Base-by-base conservation (phyloP, 1,284 basidiomycete genomes). In the Inonotus hispidus region DNA sequence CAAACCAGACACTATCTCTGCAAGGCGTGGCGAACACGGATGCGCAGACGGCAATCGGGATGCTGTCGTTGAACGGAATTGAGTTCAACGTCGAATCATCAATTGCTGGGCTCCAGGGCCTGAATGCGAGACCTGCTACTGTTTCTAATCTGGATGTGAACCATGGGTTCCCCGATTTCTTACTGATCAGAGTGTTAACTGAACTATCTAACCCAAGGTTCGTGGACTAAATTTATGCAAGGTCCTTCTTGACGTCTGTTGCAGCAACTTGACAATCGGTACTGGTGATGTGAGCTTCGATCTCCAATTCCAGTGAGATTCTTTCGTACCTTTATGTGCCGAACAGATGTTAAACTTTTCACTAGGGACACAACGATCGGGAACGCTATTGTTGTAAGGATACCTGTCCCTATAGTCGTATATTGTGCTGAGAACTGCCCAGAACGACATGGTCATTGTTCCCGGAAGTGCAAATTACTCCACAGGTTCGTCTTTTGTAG, bases 21-120 rank as follows among this genome's bases (percentile, higher is more conserved):
- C 81, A 81, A 21, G 89, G 89, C 19, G 67, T 73, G 16, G 85
- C 85, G 8, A 81, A 83, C 67, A 79, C 80, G 4, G 80, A 82
- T 61, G 84, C 86, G 3, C 73, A 75, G n/a, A 92, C 90, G 1
- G 88, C 87, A 3, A 82, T 90, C 56, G 90, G 90, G n/a, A 66
- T 82, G n/a, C 71, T 92, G 64, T 82, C 77, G 19, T 71, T 88
- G 16, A 75, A 72, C 35, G 79, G 78, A 63, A 89, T 92, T 64
- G 75, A 74, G 10, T 92, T 92, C 69, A 77, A 79, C 3, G 85
- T 91, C 8, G 71, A 81, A 59, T 84, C 86, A 1, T 74, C 77
- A 4, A 81, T 92, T 53, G 76, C 78, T 4, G 89, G 90, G 58
- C 71, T 92, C 62, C 85, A 90, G 71, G 87, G 87, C 49, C 75